Base-by-base conservation (phyloP, 2,329 filamentous ascomycete genomes). In the Dendrostoma leiphaemia region DNA sequence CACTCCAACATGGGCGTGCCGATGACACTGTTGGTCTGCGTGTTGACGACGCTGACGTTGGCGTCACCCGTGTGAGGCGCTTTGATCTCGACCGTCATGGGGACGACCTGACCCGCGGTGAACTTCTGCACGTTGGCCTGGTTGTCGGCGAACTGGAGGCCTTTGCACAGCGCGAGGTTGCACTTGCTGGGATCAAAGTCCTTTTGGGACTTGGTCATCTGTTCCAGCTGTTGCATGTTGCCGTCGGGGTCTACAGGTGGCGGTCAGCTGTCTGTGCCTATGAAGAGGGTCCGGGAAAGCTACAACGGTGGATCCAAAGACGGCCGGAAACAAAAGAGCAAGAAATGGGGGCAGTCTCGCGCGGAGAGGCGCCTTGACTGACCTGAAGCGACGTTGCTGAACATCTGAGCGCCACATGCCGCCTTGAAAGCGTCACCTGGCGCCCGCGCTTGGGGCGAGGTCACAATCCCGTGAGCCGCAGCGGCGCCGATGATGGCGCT, bases 41-140 rank as follows among this genome's bases (percentile, higher is more conserved):
- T 75, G 54, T 78, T 74, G 55, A 79, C 75, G 49, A 79, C 67
- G 38, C 71, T 75, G 51, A 79, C 76, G 59, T 80, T 79, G 60
- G 75, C 75, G 49, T 69, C 65, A 56, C 76, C 76, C 48, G 64
- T 69, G 65, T 80, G 76, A 4, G 76, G 74, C 55, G 76, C 74
- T 23, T 71, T 68, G 48, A 80, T 75, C 29, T 67, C 69, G 34
- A 78, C 69, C 32, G 67, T 65, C 48, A 79, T 66, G 62, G 70
- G 63, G 49, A 79, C 67, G 3, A 59, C 65, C 61, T 78, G 64
- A n/a, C 76, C 76, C 4, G 74, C 60, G n/a, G 61, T 61, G 62
- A 69, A 74, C 24, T 48, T 41, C 64, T 72, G 69, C 51, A 72
- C 70, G 58, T 68, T 65, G 57, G 61, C 67, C 13, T 51, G 56